These are phyloP conservation scores for Penicillium pulvis DNA, from an alignment of 495 filamentous ascomycete species.

Conservation along the genomic window DNA sequence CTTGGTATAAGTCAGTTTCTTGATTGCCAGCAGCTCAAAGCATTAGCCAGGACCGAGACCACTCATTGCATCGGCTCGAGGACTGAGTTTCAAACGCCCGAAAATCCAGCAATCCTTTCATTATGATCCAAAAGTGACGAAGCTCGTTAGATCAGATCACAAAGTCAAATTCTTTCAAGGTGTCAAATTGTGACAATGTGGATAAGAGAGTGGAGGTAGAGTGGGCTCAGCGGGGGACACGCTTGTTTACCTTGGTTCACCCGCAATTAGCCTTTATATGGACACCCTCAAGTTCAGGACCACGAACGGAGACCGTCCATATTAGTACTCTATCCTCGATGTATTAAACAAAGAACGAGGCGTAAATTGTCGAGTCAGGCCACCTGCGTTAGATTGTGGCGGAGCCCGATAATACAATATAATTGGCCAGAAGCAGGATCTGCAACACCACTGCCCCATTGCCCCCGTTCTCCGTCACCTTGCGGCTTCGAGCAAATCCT, in stretches of 20 bases:
- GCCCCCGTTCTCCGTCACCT: background rate
- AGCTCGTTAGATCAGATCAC: no score
- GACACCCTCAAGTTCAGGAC: background rate
- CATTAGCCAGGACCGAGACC: no score
- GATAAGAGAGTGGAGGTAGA: background rate
- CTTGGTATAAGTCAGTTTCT: no score
- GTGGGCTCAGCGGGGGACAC: background rate
- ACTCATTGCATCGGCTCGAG: no score
- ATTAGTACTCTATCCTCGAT: no score
- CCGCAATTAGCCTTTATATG: background rate
- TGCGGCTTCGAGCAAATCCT: background rate
- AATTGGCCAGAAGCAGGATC: background rate
- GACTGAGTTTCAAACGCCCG: no score
- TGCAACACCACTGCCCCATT: background rate
- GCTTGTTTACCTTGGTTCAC: background rate
- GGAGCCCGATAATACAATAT: background rate
- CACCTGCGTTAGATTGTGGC: background rate
- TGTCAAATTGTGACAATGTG: background rate
- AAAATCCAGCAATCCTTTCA: no score
- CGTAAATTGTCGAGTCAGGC: background rate
- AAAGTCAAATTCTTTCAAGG: background rate
- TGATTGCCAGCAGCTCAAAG: no score
- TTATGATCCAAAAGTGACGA: no score
- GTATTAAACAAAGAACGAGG: background rate
- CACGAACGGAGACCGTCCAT: no score